Conservation (phyloP, 2,329 filamentous ascomycete genomes). For the Fusarium sororula region DNA sequence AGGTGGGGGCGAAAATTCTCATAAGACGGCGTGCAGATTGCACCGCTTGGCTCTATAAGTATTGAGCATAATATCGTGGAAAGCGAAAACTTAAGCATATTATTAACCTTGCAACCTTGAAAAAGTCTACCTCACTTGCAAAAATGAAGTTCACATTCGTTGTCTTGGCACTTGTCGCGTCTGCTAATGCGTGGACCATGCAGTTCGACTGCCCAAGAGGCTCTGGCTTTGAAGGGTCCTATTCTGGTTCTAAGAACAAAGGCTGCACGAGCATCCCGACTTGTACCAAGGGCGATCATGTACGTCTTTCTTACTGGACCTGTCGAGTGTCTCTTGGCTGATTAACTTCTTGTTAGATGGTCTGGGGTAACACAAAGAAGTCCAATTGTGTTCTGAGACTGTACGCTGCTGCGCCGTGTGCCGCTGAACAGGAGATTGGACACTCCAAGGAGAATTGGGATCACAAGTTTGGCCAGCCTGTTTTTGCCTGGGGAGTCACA, state of each 20-base stretch:
- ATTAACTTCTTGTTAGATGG: neutral
- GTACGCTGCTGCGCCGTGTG: neutral
- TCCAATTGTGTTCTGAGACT: neutral
- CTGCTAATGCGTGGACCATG: neutral
- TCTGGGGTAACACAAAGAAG: neutral
- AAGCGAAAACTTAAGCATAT: neutral
- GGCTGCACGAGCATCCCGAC: neutral
- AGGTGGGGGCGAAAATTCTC: neutral
- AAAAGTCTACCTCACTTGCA: neutral
- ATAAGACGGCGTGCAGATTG: neutral
- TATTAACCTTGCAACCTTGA: neutral
- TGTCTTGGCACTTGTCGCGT: fast-evolving
- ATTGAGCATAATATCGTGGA: neutral
- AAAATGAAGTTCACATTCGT: neutral
- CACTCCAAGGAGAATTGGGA: neutral
- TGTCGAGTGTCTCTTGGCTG: fast-evolving
- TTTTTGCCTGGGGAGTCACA: neutral
- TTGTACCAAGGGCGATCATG: no score
- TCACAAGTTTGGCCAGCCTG: neutral
- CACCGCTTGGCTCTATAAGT: neutral
- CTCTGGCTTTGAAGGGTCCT: neutral
- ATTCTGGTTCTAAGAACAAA: neutral
- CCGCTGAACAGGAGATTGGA: neutral
- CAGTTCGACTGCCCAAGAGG: neutral
- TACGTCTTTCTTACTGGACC: no score